Conservation (phyloP, 176 grass and related monocot genomes). For the Alloteropsis semialata region DNA sequence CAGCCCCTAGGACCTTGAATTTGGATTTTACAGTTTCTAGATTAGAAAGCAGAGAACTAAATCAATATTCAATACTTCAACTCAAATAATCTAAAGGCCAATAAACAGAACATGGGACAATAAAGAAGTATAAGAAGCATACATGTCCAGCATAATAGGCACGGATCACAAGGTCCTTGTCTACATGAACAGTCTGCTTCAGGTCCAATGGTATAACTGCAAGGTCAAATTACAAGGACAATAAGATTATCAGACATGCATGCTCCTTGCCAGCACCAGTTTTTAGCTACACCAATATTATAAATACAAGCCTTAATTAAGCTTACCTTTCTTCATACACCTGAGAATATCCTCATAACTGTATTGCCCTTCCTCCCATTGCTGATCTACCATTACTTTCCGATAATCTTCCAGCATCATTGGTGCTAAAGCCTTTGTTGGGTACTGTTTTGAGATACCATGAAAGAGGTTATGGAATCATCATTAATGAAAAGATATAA, state of each 20-base stretch:
- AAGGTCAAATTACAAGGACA: slow-evolving; percentile 23
- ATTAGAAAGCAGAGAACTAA: slow-evolving; percentile 4
- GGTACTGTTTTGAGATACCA: slow-evolving; percentile 58
- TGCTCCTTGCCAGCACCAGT: background rate
- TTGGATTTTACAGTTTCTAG: slow-evolving; percentile 11
- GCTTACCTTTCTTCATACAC: slow-evolving; percentile 81
- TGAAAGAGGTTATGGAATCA: slow-evolving; percentile 13
- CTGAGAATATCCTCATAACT: slow-evolving; percentile 57
- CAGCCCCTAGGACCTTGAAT: slow-evolving; percentile 83
- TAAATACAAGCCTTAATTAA: background rate
- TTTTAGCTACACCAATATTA: slow-evolving; percentile 16
- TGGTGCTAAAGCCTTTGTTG: slow-evolving; percentile 90
- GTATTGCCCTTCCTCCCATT: slow-evolving; percentile 77
- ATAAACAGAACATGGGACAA: background rate
- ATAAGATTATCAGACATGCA: background rate
- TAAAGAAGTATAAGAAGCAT: slow-evolving; percentile 25
- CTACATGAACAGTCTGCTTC: slow-evolving; percentile 91
- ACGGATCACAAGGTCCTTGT: too few relatives aligned
- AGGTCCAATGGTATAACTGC: slow-evolving; percentile 81
- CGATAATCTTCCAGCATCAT: slow-evolving; percentile 86
- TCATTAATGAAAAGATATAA: background rate
- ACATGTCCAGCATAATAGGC: slow-evolving; percentile 99
- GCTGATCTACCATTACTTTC: slow-evolving; percentile 69
- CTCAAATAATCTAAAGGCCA: slow-evolving; percentile 13
- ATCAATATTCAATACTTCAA: slow-evolving; percentile 13